Percentiles rank a stretch among this genome's conserved stretches.
These are phyloP conservation scores for Gomphus sp. DNA, from an alignment of 1,284 basidiomycete genomes.

Conservation along the genomic window DNA sequence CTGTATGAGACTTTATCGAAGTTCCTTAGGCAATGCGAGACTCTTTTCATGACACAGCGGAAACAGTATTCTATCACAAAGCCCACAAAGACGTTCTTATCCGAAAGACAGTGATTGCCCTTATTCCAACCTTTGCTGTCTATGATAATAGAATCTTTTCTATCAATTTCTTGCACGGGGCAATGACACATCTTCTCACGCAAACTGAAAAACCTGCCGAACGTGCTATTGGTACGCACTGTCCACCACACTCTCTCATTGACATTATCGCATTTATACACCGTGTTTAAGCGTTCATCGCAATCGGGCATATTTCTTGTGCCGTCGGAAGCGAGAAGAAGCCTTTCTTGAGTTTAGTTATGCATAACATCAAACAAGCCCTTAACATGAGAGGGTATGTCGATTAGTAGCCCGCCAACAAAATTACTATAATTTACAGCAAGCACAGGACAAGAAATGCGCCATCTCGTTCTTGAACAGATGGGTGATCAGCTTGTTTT, in stretches of 20 bases:
- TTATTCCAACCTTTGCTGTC: constrained; percentile 89
- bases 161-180: constrained; percentile 81
- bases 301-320: constrained; percentile 91
- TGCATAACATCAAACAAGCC: constrained; percentile 85
- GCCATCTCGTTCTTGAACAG: constrained; percentile 35
- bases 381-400: constrained; percentile 77
- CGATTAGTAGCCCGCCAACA: background rate
- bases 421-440: constrained; percentile 10
- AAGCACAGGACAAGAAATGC: constrained; percentile 78
- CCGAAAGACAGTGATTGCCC: constrained; percentile 86
- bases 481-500: background rate
- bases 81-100: constrained; percentile 83
- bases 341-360: constrained; percentile 88
- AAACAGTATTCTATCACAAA: constrained; percentile 84
- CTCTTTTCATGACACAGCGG: constrained; percentile 82
- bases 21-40: constrained; percentile 81
- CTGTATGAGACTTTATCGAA: background rate
- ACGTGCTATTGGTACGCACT: constrained; percentile 66
- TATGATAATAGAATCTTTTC: constrained; percentile 91
- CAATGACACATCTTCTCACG: constrained; percentile 84
- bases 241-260: background rate
- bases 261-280: constrained; percentile 2
- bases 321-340: constrained; percentile 95
- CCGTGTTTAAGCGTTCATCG: constrained; percentile 69
- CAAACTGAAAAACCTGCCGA: constrained; percentile 88